phyloP scores from a whole-genome alignment of 2,329 filamentous ascomycete genomes.

The Aureobasidium lini region DNA sequence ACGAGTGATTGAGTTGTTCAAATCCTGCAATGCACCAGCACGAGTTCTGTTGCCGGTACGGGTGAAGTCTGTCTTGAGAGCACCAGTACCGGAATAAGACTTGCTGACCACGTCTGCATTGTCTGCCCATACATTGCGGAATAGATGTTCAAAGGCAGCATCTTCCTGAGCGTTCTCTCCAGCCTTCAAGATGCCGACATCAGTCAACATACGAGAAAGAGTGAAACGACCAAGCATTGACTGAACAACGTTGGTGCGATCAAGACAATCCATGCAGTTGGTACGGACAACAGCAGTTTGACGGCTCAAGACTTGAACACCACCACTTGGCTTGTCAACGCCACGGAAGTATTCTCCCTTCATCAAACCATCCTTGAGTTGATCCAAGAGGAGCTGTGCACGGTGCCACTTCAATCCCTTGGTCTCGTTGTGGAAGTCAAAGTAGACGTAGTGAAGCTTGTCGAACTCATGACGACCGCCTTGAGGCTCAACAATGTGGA shows the following conservation, averaged over 20 bases:
- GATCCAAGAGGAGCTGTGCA: constrained; percentile 77
- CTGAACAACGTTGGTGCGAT: constrained; percentile 96
- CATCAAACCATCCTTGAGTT: constrained; percentile 66
- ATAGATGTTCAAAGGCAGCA: constrained; percentile 74
- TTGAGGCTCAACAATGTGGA: constrained; percentile 64
- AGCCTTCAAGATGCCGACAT: constrained; percentile 68
- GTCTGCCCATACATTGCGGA: constrained; percentile 97
- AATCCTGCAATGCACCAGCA: constrained; percentile 74
- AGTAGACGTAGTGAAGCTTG: constrained; percentile 90
- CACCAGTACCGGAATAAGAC: constrained; percentile 90
- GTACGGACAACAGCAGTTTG: constrained; percentile 91
- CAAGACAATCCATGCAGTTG: constrained; percentile 98
- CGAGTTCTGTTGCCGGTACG: constrained; percentile 86
- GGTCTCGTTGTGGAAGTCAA: constrained; percentile 97
- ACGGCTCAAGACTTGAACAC: constrained; percentile 68
- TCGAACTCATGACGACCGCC: constrained; percentile 61
- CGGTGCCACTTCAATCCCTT: constrained; percentile 92
- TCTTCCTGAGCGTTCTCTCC: constrained; percentile 77
- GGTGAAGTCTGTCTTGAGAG: constrained; percentile 96
- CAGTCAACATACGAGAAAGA: constrained; percentile 79
- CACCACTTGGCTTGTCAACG: constrained; percentile 73
- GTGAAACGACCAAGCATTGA: constrained; percentile 91
- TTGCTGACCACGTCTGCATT: constrained; percentile 93
- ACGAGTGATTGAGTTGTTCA: constrained; percentile 78
- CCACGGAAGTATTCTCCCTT: constrained; percentile 89